Conservation (phyloP, 306 rosid species). For the Trichosanthes cucumerina region DNA sequence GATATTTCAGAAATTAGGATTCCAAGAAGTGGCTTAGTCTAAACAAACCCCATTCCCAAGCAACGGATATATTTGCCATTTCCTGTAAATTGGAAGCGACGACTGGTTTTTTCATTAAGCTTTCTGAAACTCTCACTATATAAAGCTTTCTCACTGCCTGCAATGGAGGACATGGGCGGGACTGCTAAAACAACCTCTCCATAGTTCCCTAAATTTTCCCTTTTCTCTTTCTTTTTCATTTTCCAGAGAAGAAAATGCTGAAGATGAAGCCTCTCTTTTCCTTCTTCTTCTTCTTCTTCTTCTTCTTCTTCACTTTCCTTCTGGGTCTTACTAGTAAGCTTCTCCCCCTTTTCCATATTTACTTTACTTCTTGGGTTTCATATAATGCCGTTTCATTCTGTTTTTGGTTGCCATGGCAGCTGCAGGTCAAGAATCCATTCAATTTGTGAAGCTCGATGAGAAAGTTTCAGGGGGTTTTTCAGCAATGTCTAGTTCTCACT, state of each 20-base stretch:
- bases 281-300: background rate
- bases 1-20: background rate
- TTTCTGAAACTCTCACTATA: background rate
- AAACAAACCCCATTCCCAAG: constrained; percentile 4
- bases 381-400: background rate
- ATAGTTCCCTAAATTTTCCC: background rate
- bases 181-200: background rate
- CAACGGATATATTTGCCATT: constrained; percentile 5
- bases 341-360: background rate
- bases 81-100: background rate
- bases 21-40: background rate
- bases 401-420: constrained; percentile 15
- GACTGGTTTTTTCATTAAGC: background rate
- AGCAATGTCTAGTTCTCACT: constrained; percentile 14
- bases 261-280: background rate
- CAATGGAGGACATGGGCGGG: background rate
- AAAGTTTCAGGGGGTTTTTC: constrained; percentile 20
- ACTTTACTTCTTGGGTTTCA: background rate
- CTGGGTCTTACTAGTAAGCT: constrained; percentile 15
- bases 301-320: background rate
- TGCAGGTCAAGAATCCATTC: constrained; percentile 39
- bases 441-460: constrained; percentile 34
- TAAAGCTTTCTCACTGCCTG: background rate
- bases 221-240: background rate
- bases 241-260: constrained; percentile 1